Conservation (phyloP, 2,329 filamentous ascomycete species). For the Pseudophaeomoniella oleicola region DNA sequence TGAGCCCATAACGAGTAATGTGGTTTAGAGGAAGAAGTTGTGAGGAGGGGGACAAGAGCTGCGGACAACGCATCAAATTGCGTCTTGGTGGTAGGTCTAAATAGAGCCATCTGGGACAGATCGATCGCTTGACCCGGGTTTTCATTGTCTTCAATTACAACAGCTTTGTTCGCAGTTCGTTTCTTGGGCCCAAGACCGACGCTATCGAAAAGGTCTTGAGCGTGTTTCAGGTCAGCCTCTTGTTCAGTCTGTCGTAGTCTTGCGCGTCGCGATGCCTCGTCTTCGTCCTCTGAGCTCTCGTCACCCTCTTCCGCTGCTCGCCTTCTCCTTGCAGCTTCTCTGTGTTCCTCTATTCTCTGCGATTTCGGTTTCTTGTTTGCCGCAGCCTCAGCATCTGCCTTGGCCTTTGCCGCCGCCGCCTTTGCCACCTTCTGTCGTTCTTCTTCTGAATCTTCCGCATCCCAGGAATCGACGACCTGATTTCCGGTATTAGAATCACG, state of each 20-base stretch:
- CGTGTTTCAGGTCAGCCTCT: constrained; percentile 77
- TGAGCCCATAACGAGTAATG: constrained; percentile 83
- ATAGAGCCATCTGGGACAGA: constrained; percentile 63
- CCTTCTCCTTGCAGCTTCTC: constrained; percentile 46
- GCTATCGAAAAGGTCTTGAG: constrained; percentile 75
- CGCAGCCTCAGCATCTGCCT: constrained; percentile 74
- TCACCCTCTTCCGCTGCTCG: constrained; percentile 42
- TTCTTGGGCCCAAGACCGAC: constrained; percentile 58
- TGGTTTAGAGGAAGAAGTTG: constrained; percentile 65
- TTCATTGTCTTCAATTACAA: constrained; percentile 54
- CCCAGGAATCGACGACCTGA: constrained; percentile 93
- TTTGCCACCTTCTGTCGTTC: constrained; percentile 92
- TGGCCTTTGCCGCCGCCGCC: constrained; percentile 71
- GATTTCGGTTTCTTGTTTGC: constrained; percentile 83
- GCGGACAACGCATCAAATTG: constrained; percentile 72
- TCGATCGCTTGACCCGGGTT: constrained; percentile 72
- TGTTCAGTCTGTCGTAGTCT: constrained; percentile 68
- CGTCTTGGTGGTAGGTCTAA: constrained; percentile 76
- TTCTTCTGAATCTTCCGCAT: constrained; percentile 91
- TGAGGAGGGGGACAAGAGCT: constrained; percentile 64
- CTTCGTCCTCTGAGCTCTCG: constrained; percentile 52
- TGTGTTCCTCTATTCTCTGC: constrained; percentile 70
- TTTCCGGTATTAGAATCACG: background rate
- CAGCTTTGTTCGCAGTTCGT: constrained; percentile 47
- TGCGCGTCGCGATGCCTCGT: constrained; percentile 56